These are phyloP conservation scores for Candida railenensis DNA, from an alignment of 805 yeast species.

Conservation along the genomic window DNA sequence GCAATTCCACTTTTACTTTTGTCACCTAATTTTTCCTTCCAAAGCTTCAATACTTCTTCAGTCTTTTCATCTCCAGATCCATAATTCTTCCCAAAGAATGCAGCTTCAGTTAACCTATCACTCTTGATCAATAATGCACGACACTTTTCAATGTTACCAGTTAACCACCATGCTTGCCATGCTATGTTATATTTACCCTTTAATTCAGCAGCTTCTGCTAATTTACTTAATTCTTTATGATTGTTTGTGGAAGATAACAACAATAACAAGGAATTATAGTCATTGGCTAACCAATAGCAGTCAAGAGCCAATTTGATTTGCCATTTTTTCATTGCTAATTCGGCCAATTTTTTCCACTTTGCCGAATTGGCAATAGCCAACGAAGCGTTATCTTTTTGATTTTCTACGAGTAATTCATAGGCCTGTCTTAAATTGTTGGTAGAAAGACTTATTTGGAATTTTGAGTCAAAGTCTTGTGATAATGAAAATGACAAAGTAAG, in stretches of 20 bases:
- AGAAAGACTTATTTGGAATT: slow-evolving; percentile 82
- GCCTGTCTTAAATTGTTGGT: slow-evolving; percentile 76
- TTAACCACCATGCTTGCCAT: slow-evolving; percentile 86
- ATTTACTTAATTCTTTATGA: slow-evolving; percentile 52
- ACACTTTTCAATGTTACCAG: slow-evolving; percentile 67
- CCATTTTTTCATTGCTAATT: slow-evolving; percentile 76
- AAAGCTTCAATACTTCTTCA: slow-evolving; percentile 48
- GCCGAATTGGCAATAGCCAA: slow-evolving; percentile 29
- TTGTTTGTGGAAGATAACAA: slow-evolving; percentile 81
- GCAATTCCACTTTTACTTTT: slow-evolving; percentile 59
- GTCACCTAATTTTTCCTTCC: slow-evolving; percentile 62
- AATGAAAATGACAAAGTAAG: slow-evolving; percentile 78
- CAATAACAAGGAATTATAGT: slow-evolving; percentile 77
- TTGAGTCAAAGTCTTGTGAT: slow-evolving; percentile 86
- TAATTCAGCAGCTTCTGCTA: slow-evolving; percentile 67
- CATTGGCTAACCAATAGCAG: slow-evolving; percentile 76
- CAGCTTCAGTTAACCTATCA: slow-evolving; percentile 79
- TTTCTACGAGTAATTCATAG: slow-evolving; percentile 41
- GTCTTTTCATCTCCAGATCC: slow-evolving; percentile 43
- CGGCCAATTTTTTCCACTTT: slow-evolving; percentile 93
- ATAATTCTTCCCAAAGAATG: slow-evolving; percentile 75
- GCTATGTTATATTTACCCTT: slow-evolving; percentile 86
- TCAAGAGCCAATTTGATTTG: slow-evolving; percentile 77
- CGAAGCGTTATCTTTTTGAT: slow-evolving; percentile 49
- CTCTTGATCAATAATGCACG: slow-evolving; percentile 63